A percentile compares a stretch with the other conserved stretches of the same genome.
These are phyloP conservation scores for Carallia brachiata DNA, from an alignment of 345 rosid species.

Conservation along the genomic window DNA sequence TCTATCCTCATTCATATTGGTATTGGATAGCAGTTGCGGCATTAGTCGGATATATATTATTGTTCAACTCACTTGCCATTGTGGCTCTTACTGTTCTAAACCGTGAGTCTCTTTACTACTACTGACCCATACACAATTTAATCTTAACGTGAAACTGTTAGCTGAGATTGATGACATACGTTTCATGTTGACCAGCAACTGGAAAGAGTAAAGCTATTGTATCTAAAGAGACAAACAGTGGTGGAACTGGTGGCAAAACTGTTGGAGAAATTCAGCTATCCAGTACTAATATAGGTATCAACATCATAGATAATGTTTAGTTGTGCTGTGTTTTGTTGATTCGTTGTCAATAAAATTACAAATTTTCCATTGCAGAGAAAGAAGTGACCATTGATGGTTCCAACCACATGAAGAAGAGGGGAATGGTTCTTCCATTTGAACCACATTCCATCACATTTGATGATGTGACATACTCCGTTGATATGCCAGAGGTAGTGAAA, in stretches of 20 bases:
- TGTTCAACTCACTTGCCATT: slow-evolving; percentile 44
- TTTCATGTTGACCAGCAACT: slow-evolving; percentile 39
- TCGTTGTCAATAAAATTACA: background rate
- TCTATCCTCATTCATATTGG: slow-evolving; percentile 51
- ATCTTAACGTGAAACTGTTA: background rate
- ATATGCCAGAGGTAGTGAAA: slow-evolving; percentile 67
- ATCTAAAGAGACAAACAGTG: slow-evolving; percentile 20
- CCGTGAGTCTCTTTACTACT: slow-evolving; percentile 33
- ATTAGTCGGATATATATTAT: slow-evolving; percentile 29
- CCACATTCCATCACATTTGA: slow-evolving; percentile 62
- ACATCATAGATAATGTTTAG: background rate
- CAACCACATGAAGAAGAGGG: slow-evolving; percentile 37
- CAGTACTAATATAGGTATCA: slow-evolving; percentile 9
- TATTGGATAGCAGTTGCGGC: slow-evolving; percentile 68
- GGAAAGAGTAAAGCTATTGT: slow-evolving; percentile 51
- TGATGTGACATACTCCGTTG: slow-evolving; percentile 56
- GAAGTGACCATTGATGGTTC: slow-evolving; percentile 1
- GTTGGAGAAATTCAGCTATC: slow-evolving; percentile 20
- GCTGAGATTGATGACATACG: background rate
- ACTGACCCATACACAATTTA: no score
- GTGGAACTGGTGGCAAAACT: background rate
- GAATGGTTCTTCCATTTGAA: slow-evolving; percentile 80
- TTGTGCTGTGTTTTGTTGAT: background rate
- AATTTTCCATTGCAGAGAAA: background rate
- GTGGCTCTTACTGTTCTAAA: slow-evolving; percentile 50